phyloP scores from a whole-genome alignment of 2,329 filamentous ascomycete species.

The Arthroderma uncinatum region DNA sequence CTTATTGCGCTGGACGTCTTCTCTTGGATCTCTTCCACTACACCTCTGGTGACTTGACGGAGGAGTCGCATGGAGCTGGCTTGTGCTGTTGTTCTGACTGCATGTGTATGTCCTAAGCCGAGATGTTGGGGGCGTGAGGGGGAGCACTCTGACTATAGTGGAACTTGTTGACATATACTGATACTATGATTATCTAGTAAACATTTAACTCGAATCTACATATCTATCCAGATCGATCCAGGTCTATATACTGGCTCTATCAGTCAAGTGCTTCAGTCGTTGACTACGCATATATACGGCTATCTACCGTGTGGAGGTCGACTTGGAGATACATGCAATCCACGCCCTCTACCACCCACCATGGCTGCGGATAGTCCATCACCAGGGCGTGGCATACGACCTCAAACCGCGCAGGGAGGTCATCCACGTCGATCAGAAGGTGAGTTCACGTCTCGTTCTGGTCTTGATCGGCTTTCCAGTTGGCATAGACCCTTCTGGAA shows the following conservation, averaged over 20 bases:
- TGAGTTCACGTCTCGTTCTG: slow-evolving; percentile 2
- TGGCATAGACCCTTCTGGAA: slow-evolving; percentile 1
- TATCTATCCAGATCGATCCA: neutral
- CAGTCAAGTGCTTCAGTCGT: no score
- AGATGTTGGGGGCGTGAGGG: neutral
- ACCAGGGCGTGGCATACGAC: neutral
- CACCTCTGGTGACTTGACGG: neutral
- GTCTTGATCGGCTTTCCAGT: neutral
- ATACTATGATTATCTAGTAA: neutral
- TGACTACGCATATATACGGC: neutral
- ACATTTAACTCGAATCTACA: neutral
- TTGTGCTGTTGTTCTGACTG: neutral
- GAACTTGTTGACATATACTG: neutral
- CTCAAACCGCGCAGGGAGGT: neutral
- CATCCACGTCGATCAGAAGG: slow-evolving; percentile 5
- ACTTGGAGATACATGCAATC: neutral
- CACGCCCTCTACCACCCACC: neutral
- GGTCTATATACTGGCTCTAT: neutral
- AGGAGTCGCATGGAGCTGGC: neutral
- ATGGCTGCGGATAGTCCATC: neutral
- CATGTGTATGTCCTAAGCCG: neutral
- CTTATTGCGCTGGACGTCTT: neutral
- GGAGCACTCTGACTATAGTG: neutral
- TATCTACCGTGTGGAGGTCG: neutral
- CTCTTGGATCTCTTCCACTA: neutral